Evolutionary conservation across 2,329 filamentous ascomycete species (phyloP).

Genomic region (Hymenoscyphus linearis): DNA sequence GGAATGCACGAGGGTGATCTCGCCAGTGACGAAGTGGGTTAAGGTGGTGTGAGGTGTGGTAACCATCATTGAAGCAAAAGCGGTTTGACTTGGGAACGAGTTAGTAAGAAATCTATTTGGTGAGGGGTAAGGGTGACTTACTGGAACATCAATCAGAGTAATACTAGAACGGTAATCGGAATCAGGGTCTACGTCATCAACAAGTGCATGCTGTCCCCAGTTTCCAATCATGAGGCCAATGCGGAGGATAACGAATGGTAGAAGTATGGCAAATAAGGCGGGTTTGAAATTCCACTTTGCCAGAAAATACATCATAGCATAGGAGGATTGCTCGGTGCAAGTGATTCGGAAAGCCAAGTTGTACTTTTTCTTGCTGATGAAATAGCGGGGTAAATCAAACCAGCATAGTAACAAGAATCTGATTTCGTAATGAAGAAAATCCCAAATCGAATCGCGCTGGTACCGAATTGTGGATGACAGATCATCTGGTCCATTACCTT

Average conservation of each 20-base stretch:
- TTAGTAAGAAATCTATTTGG: slow-evolving; percentile 12
- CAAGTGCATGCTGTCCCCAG: slow-evolving; percentile 79
- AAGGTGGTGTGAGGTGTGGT: slow-evolving; percentile 76
- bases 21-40: slow-evolving; percentile 78
- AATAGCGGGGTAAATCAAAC: slow-evolving; percentile 71
- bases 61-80: slow-evolving; percentile 78
- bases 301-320: slow-evolving; percentile 50
- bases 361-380: slow-evolving; percentile 56
- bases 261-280: slow-evolving; percentile 58
- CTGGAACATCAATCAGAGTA: slow-evolving; percentile 71
- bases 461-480: slow-evolving; percentile 72
- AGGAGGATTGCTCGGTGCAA: slow-evolving; percentile 57
- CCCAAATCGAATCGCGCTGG: slow-evolving; percentile 60
- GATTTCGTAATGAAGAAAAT: slow-evolving; percentile 68
- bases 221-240: slow-evolving; percentile 76
- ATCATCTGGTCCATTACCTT: slow-evolving; percentile 73
- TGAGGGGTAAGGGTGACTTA: slow-evolving; percentile 39
- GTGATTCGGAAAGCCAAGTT: slow-evolving; percentile 49
- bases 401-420: slow-evolving; percentile 71
- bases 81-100: slow-evolving; percentile 59
- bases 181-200: slow-evolving; percentile 68
- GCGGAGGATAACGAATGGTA: slow-evolving; percentile 62
- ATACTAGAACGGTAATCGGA: slow-evolving; percentile 77
- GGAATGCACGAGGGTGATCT: slow-evolving; percentile 69
- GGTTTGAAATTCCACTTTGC: slow-evolving; percentile 42